A percentile compares a stretch with the other conserved stretches of the same genome.
These are phyloP conservation scores for Colletotrichum tabaci DNA, from an alignment of 2,329 filamentous ascomycete genomes.

Conservation along the genomic window DNA sequence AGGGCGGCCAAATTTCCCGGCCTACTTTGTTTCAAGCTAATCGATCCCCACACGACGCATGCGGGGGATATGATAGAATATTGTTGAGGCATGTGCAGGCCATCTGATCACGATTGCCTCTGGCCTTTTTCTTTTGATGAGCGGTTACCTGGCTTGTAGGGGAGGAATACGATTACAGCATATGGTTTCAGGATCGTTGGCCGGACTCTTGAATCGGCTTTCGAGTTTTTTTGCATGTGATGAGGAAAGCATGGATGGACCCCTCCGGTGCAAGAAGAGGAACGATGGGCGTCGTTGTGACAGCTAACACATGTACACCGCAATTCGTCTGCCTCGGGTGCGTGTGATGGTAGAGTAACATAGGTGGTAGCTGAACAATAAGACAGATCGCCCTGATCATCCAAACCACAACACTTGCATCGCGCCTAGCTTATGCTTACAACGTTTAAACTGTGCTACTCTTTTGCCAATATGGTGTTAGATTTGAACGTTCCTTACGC, in stretches of 20 bases:
- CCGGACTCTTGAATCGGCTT: conserved; percentile 14
- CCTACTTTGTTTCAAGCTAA: not conserved
- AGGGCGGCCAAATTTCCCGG: not conserved
- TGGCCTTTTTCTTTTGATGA: conserved; percentile 16
- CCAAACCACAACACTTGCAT: not conserved
- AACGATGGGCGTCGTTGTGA: not conserved
- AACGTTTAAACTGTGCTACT: too few species aligned
- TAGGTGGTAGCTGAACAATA: not conserved
- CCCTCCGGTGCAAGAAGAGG: not conserved
- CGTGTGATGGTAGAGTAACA: not conserved
- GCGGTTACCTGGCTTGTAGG: conserved; percentile 3
- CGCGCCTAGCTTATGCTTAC: not conserved
- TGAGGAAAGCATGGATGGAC: conserved; percentile 4
- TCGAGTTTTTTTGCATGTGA: conserved; percentile 29
- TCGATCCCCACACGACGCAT: conserved; percentile 31
- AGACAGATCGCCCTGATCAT: not conserved
- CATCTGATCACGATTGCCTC: conserved; percentile 25
- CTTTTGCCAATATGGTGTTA: too few species aligned
- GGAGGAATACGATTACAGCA: not conserved
- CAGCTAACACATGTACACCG: not conserved
- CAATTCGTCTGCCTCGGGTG: not conserved
- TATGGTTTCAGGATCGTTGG: conserved; percentile 37
- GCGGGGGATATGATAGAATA: conserved; percentile 32
- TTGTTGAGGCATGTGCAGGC: conserved; percentile 35
- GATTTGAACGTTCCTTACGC: too few species aligned